Base-by-base conservation (phyloP, 257 asterid genomes). In the Gentiana dahurica region DNA sequence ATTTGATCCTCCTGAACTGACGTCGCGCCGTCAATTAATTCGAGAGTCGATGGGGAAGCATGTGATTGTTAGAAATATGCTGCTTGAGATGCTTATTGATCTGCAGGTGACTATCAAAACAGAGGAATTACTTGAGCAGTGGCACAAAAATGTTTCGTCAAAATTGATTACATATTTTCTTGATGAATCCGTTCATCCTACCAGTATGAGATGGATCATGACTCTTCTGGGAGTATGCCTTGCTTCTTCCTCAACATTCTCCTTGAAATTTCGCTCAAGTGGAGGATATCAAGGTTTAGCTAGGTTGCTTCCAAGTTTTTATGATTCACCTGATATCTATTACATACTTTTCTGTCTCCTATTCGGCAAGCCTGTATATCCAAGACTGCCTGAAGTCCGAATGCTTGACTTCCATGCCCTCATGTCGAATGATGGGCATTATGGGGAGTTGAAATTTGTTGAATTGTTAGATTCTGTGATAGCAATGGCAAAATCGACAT, bases 121-220 rank as follows among this genome's bases (percentile, higher is more conserved):
- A 12, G 99, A 92, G 76, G 99, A 92, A 75, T 58, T 88, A 69
- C 97, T 88, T 69, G 99, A 92, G 85, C 99, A 83, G 76, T 92
- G 99, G 99, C 99, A 92, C 71, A 92, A 88, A 80, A 80, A 79
- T 54, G 99, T 92, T 57, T 92, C 99, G 55, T 92, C 99, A 24
- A 92, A 83, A 73, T 65, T 92, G 59, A 77, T 92, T 48, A 85
- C 95, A 49, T 88, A 73, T 82, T 85, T 88, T 78, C 95, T 92
- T 67, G 99, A 92, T 53, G 97, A 92, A 77, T 86, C 95, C 50
- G 97, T 92, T 73, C 99, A 92, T 78, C 99, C 99, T 50, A 85
- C 99, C 60, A 92, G 97, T 72, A 92, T 88, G 99, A 81, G 97
- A 78, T 92, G 99, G 99, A 79, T 88, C 75, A 92, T 86, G 89